Percentiles rank a stretch among this genome's conserved stretches.
Evolutionary conservation across 1,284 basidiomycete species (phyloP).

Genomic region (Sphagnurus paluster): DNA sequence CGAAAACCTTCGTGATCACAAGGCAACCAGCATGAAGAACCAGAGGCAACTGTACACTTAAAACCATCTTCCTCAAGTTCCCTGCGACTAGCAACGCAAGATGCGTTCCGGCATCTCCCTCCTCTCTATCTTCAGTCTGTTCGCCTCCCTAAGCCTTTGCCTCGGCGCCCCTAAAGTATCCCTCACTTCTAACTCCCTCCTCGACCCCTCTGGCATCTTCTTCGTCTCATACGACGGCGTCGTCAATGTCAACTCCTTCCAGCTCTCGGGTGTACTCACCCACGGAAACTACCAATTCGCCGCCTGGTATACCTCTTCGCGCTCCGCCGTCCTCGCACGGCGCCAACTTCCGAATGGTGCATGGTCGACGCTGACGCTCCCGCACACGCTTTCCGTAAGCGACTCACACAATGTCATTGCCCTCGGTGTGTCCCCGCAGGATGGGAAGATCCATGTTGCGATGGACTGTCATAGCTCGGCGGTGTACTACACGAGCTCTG

Average conservation of each 20-base stretch:
- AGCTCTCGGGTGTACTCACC: slow-evolving; percentile 38
- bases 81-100: too few species aligned
- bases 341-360: slow-evolving; percentile 36
- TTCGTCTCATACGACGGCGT: slow-evolving; percentile 45
- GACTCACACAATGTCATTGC: slow-evolving; percentile 45
- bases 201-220: slow-evolving; percentile 39
- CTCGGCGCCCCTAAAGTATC: slow-evolving; percentile 36
- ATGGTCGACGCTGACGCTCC: slow-evolving; percentile 40
- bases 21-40: too few species aligned
- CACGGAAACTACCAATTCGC: slow-evolving; percentile 39
- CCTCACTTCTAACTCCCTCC: slow-evolving; percentile 33
- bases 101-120: slow-evolving; percentile 13
- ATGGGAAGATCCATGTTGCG: slow-evolving; percentile 44
- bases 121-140: slow-evolving; percentile 14
- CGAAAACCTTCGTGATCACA: too few species aligned
- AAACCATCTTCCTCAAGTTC: too few species aligned
- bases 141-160: slow-evolving; percentile 16
- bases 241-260: slow-evolving; percentile 45
- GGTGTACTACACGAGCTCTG: slow-evolving; percentile 40
- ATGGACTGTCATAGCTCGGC: slow-evolving; percentile 43
- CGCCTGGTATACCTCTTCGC: slow-evolving; percentile 42
- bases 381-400: slow-evolving; percentile 36
- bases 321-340: slow-evolving; percentile 35
- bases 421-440: slow-evolving; percentile 40
- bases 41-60: too few species aligned